Evolutionary conservation across 169 alveolate species (phyloP).

Genomic region (Cryptosporidium canis): DNA sequence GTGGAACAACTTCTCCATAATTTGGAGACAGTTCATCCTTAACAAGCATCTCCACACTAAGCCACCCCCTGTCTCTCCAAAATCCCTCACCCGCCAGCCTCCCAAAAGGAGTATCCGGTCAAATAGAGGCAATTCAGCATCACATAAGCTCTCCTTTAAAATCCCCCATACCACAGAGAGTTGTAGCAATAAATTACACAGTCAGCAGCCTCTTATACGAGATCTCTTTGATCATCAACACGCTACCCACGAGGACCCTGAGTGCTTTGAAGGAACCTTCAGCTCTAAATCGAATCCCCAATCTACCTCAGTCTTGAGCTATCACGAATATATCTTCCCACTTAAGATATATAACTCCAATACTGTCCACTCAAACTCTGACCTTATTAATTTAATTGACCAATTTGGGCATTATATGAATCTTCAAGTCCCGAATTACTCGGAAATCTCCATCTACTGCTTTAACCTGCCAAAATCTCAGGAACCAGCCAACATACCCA

Average conservation of each 20-base stretch:
- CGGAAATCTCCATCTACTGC: conserved; percentile 6
- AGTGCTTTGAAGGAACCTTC: background rate
- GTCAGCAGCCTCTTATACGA: no score
- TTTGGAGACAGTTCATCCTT: conserved; percentile 45
- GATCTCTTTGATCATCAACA: no score
- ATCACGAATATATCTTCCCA: conserved; percentile 1
- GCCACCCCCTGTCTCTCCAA: no score
- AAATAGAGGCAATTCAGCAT: no score
- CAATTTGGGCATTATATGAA: background rate
- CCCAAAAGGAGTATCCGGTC: no score
- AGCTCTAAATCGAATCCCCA: background rate
- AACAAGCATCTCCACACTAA: no score
- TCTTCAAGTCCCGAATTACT: background rate
- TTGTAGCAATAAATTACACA: no score
- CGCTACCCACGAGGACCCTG: no score
- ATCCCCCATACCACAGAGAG: no score
- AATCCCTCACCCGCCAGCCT: no score
- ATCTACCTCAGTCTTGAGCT: background rate
- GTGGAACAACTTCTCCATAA: conserved; percentile 66
- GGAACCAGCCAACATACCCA: background rate
- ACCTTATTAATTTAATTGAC: background rate
- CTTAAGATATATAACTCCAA: background rate
- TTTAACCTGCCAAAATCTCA: background rate
- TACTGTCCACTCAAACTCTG: background rate
- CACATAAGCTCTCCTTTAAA: no score